A percentile compares a stretch with the other conserved stretches of the same genome.
These are phyloP conservation scores for Penicillium waksmanii DNA, from an alignment of 495 filamentous ascomycete species.

Conservation along the genomic window DNA sequence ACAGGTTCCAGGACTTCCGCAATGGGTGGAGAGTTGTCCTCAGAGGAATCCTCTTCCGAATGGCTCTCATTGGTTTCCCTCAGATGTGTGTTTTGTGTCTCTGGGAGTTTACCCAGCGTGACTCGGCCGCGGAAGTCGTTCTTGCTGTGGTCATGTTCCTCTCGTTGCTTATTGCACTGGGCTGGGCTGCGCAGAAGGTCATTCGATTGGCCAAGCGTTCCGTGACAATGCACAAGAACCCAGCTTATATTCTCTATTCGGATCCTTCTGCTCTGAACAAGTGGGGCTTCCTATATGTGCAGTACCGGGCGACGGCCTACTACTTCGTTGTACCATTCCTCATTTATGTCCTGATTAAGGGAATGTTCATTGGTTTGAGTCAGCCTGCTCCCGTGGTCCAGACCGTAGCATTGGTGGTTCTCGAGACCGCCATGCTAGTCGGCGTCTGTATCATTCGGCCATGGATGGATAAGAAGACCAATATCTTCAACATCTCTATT, in stretches of 20 bases:
- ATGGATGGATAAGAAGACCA: constrained; percentile 99
- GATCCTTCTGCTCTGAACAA: constrained; percentile 92
- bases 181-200: constrained; percentile 88
- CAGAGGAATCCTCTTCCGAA: constrained; percentile 89
- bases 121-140: constrained; percentile 87
- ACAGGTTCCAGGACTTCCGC: constrained; percentile 93
- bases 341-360: constrained; percentile 79
- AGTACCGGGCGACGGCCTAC: constrained; percentile 95
- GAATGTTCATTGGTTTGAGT: constrained; percentile 86
- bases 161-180: constrained; percentile 76
- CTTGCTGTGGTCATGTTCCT: constrained; percentile 89
- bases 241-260: constrained; percentile 96
- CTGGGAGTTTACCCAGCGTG: constrained; percentile 88
- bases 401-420: constrained; percentile 80
- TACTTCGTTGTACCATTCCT: constrained; percentile 92
- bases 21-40: constrained; percentile 86
- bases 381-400: constrained; percentile 77
- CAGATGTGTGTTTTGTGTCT: constrained; percentile 90
- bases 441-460: constrained; percentile 79
- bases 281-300: constrained; percentile 98
- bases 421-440: constrained; percentile 83
- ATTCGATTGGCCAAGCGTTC: constrained; percentile 86
- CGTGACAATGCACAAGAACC: constrained; percentile 90
- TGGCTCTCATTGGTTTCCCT: constrained; percentile 89
- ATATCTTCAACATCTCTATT: constrained; percentile 95